These are phyloP conservation scores for Cicer chorassanicum DNA, from an alignment of 306 rosid genomes.

Conservation along the genomic window DNA sequence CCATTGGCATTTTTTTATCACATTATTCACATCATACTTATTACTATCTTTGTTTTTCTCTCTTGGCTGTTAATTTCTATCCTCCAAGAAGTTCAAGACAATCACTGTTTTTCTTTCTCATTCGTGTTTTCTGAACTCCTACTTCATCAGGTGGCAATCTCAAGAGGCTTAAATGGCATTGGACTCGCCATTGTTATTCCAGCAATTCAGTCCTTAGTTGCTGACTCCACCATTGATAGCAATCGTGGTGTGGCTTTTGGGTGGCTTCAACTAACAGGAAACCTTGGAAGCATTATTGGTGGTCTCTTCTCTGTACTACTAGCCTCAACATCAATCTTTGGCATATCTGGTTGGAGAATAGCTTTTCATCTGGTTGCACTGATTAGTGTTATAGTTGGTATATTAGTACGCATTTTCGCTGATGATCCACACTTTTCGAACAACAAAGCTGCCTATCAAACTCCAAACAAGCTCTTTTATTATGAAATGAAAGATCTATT, in stretches of 20 bases:
- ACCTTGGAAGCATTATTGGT: conserved; percentile 74
- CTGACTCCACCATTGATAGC: conserved; percentile 77
- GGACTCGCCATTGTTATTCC: conserved; percentile 88
- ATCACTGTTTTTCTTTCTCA: no score
- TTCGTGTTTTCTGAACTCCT: no score
- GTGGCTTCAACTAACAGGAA: conserved; percentile 73
- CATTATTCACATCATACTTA: no score
- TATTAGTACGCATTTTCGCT: conserved; percentile 65
- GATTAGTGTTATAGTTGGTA: conserved; percentile 72
- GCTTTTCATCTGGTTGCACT: conserved; percentile 78
- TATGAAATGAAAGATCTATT: conserved; percentile 58
- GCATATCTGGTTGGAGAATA: conserved; percentile 89
- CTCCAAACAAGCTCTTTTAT: conserved; percentile 46
- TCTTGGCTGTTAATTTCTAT: no score
- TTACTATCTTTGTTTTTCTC: no score
- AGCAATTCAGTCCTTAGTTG: conserved; percentile 80
- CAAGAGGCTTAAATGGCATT: conserved; percentile 89
- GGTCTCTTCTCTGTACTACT: conserved; percentile 69
- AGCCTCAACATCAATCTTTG: conserved; percentile 71
- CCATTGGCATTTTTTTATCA: no score
- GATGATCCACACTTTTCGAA: conserved; percentile 67
- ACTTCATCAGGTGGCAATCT: conserved; percentile 60
- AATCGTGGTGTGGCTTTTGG: conserved; percentile 86
- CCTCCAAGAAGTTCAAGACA: no score
- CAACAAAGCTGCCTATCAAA: conserved; percentile 30